phyloP scores from a whole-genome alignment of 2,329 filamentous ascomycete genomes.

The Chaetomiaceae sp. region DNA sequence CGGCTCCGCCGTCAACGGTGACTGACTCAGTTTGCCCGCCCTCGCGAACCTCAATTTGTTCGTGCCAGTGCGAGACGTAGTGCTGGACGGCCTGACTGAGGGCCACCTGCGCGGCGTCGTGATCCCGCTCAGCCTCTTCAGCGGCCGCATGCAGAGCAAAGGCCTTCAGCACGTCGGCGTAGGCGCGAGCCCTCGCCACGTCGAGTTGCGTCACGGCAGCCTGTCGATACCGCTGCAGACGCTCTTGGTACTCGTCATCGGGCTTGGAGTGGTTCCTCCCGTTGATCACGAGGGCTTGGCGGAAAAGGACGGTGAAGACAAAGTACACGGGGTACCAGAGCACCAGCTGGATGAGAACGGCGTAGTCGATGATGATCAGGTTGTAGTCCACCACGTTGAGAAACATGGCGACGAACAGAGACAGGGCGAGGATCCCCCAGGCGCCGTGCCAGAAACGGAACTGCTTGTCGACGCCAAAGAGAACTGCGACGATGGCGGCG shows the following conservation, averaged over 20 bases:
- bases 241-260: slow-evolving; percentile 21
- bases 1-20: slow-evolving; percentile 17
- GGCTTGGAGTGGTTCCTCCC: slow-evolving; percentile 3
- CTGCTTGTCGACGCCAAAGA: slow-evolving; percentile 27
- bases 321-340: slow-evolving; percentile 28
- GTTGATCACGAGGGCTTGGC: slow-evolving; percentile 22
- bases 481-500: slow-evolving; percentile 23
- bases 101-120: slow-evolving; percentile 16
- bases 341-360: slow-evolving; percentile 25
- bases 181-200: slow-evolving; percentile 21
- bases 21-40: slow-evolving; percentile 8
- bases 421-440: slow-evolving; percentile 23
- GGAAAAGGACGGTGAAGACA: slow-evolving; percentile 23
- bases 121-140: slow-evolving; percentile 20
- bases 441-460: slow-evolving; percentile 27
- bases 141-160: slow-evolving; percentile 22
- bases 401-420: slow-evolving; percentile 25
- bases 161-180: slow-evolving; percentile 23
- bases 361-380: slow-evolving; percentile 27
- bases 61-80: slow-evolving; percentile 26
- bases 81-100: slow-evolving; percentile 20
- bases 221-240: slow-evolving; percentile 17
- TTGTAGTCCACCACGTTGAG: slow-evolving; percentile 23
- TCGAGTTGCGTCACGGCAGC: slow-evolving; percentile 18
- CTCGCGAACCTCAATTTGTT: slow-evolving; percentile 21